Conservation (phyloP, 768 basidiomycete genomes). For the Amanita rimosa region DNA sequence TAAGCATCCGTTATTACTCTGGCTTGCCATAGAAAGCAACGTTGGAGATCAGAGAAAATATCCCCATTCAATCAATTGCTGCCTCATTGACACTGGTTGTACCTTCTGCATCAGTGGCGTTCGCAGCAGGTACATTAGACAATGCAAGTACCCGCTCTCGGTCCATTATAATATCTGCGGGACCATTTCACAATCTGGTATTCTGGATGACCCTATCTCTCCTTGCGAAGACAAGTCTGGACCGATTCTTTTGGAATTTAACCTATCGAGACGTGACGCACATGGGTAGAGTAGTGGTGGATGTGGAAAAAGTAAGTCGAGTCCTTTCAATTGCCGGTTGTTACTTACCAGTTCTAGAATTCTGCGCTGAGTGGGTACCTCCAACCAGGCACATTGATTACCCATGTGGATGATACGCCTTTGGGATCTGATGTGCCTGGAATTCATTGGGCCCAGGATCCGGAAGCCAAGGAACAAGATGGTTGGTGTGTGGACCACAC, state of each 20-base stretch:
- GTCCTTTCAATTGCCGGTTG: neutral
- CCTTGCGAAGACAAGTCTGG: slow-evolving; percentile 21
- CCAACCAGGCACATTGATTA: slow-evolving; percentile 45
- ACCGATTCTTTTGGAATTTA: slow-evolving; percentile 18
- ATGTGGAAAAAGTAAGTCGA: slow-evolving; percentile 40
- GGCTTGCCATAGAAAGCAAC: neutral
- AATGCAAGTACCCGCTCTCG: slow-evolving; percentile 29
- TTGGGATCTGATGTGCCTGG: slow-evolving; percentile 21
- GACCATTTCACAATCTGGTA: slow-evolving; percentile 69
- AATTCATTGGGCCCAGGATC: slow-evolving; percentile 31
- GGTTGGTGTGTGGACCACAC: slow-evolving; percentile 56
- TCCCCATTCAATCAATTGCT: slow-evolving; percentile 53
- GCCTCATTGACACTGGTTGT: slow-evolving; percentile 49
- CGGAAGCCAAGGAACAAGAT: slow-evolving; percentile 7
- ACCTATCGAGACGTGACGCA: slow-evolving; percentile 44
- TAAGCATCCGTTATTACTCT: slow-evolving; percentile 23
- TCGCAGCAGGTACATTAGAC: slow-evolving; percentile 32
- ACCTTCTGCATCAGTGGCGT: slow-evolving; percentile 66
- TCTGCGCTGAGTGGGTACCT: slow-evolving; percentile 55
- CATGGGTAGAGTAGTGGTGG: slow-evolving; percentile 43
- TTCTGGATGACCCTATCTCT: slow-evolving; percentile 38
- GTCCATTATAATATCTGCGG: slow-evolving; percentile 58
- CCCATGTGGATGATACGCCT: slow-evolving; percentile 49
- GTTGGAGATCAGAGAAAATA: slow-evolving; percentile 36
- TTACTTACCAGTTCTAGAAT: slow-evolving; percentile 22